Conservation (phyloP, 371 early-diverging fungal species). For the Rhizopus sp. region DNA sequence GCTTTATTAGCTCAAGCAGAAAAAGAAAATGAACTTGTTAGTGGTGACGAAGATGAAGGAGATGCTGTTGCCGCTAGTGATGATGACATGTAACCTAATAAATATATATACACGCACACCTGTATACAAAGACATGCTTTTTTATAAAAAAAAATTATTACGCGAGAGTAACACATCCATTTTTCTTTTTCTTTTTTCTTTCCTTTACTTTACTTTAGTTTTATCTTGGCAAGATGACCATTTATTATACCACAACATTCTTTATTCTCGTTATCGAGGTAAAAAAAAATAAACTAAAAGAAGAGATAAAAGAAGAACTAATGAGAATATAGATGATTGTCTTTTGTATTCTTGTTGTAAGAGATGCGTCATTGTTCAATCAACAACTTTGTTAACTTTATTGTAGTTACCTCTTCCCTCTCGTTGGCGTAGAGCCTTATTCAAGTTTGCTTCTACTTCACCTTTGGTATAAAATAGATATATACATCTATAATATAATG, state of each 20-base stretch:
- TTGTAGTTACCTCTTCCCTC: constrained; percentile 63
- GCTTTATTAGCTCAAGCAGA: constrained; percentile 91
- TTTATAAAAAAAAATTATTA: background rate
- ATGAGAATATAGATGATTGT: constrained; percentile 42
- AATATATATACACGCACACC: background rate
- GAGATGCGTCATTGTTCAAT: constrained; percentile 1
- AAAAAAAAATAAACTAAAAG: constrained; percentile 3
- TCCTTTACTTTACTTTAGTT: background rate
- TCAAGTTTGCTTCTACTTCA: constrained; percentile 55
- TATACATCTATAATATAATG: constrained; percentile 3
- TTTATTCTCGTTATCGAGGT: constrained; percentile 47
- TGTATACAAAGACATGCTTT: background rate
- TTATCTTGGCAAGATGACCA: constrained; percentile 37
- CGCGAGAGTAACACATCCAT: background rate
- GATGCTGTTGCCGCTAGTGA: constrained; percentile 68
- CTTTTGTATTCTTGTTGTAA: constrained; percentile 53
- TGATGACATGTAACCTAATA: constrained; percentile 50
- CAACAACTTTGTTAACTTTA: background rate
- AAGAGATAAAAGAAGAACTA: background rate
- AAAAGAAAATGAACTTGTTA: constrained; percentile 93
- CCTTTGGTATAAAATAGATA: constrained; percentile 31
- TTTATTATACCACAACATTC: constrained; percentile 33
- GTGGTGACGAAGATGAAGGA: constrained; percentile 88
- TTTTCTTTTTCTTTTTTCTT: constrained; percentile 3
- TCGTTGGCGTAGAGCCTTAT: constrained; percentile 58